These are phyloP conservation scores for Aspergillus transmontanensis DNA, from an alignment of 2,329 filamentous ascomycete genomes.

Conservation along the genomic window DNA sequence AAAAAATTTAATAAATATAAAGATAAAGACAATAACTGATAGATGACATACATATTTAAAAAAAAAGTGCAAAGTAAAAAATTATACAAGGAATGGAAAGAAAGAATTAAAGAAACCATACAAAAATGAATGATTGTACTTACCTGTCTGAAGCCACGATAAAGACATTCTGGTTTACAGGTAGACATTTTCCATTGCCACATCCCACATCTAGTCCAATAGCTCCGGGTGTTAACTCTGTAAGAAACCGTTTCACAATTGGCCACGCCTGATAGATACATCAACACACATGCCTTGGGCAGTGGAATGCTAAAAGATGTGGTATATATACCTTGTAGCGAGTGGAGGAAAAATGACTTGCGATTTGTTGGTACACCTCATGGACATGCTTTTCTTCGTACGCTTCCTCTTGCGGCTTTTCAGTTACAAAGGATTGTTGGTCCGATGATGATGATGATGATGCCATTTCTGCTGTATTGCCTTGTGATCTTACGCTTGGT, in stretches of 20 bases:
- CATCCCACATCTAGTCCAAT: constrained; percentile 91
- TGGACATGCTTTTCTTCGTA: constrained; percentile 92
- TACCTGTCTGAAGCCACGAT: constrained; percentile 86
- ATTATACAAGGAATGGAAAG: constrained; percentile 27
- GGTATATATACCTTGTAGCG: constrained; percentile 61
- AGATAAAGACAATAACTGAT: not conserved
- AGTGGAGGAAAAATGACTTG: constrained; percentile 52
- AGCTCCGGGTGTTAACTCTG: constrained; percentile 65
- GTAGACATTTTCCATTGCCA: constrained; percentile 94
- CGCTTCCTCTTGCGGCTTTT: constrained; percentile 21
- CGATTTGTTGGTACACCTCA: constrained; percentile 72
- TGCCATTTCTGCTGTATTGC: constrained; percentile 12
- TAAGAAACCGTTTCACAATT: constrained; percentile 78
- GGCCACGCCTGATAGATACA: constrained; percentile 73
- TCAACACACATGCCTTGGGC: not conserved
- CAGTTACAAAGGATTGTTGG: not conserved
- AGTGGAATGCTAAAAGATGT: not conserved
- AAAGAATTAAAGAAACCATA: not conserved
- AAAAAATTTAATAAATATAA: constrained; percentile 2
- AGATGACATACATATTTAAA: constrained; percentile 4
- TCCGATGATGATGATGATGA: constrained; percentile 4
- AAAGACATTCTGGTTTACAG: constrained; percentile 74
- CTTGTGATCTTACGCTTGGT: not conserved
- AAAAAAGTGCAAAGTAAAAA: constrained; percentile 35
- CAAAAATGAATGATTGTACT: constrained; percentile 25